Base-by-base conservation (phyloP, 2,329 filamentous ascomycete species). In the Epichloe festucae region DNA sequence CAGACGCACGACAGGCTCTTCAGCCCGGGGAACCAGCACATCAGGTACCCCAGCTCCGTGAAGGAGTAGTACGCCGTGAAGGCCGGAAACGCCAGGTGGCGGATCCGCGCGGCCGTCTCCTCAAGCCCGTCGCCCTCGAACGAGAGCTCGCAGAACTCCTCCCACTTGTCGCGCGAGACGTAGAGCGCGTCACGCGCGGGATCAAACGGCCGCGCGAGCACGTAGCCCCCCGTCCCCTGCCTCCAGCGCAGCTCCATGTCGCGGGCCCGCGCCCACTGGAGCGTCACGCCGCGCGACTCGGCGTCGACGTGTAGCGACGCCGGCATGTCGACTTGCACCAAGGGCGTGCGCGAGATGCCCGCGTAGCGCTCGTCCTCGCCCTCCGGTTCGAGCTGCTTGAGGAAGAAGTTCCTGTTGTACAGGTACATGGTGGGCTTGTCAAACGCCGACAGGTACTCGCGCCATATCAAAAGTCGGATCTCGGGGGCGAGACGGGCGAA, bases 11-110 rank as follows among this genome's bases (percentile, higher is more conserved):
- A 21, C 21, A 21, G 21, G 21, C 21, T 21, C 41, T 52, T 21
- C 12, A 65, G 48, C 19, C 57, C 52, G 21, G 55, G 55, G 50
- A 61, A 48, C 12, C 23, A 41, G 4, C 46, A 62, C 46, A 62
- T 41, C 2, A 59, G 6, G 12, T 15, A 6, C 2, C 45, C 49
- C 4, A 65, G 42, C 34, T 44, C 53, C 7, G 8, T 19, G 49
- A 56, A 51, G 55, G 55, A 59, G 53, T 61, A 58, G 52, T 63
- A 63, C 4, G 57, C 58, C 17, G 56, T 60, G 27, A 59, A 60
- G 2, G 60, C 60, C 0, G 63, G 58, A 4, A 65, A 31, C 2
- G 60, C 61, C 4, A 65, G 56, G 40, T 59, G 43, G 5, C 12
- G 46, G 39, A 64, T 49, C 41, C 38, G 43, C 3, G 42, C 44